Evolutionary conservation across 2,329 filamentous ascomycete species (phyloP).

Genomic region (Madurella mycetomatis): DNA sequence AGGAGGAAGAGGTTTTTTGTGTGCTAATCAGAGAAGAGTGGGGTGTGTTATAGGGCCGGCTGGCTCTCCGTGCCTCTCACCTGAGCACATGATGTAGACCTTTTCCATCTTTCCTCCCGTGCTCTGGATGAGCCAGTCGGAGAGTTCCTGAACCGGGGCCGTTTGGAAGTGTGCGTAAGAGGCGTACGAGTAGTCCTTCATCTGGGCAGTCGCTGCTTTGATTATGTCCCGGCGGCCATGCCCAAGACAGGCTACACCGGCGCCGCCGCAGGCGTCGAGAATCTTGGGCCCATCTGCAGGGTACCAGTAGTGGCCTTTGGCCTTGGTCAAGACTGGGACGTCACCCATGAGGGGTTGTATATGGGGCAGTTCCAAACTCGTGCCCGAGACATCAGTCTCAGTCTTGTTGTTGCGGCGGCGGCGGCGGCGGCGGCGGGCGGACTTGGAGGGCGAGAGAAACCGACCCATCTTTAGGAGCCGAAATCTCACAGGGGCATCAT

Average conservation of each 20-base stretch:
- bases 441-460: constrained; percentile 6
- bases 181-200: constrained; percentile 28
- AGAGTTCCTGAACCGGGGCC: constrained; percentile 45
- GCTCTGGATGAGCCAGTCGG: constrained; percentile 36
- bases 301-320: constrained; percentile 25
- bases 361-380: constrained; percentile 4
- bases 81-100: constrained; percentile 36
- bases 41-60: too few relatives aligned
- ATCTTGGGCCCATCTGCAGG: constrained; percentile 48
- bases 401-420: neutral
- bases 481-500: neutral
- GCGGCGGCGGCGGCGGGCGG: neutral
- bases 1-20: neutral
- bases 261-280: constrained; percentile 69
- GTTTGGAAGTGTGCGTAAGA: constrained; percentile 49
- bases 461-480: constrained; percentile 13
- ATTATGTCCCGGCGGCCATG: constrained; percentile 59
- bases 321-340: constrained; percentile 14
- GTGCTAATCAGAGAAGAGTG: too few relatives aligned
- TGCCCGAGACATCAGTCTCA: constrained; percentile 12
- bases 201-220: constrained; percentile 54
- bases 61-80: constrained; percentile 14
- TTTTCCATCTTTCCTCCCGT: constrained; percentile 35
- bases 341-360: neutral
- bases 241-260: constrained; percentile 68